Base-by-base conservation (phyloP, 495 filamentous ascomycete species). In the Diplogelasinospora grovesii region DNA sequence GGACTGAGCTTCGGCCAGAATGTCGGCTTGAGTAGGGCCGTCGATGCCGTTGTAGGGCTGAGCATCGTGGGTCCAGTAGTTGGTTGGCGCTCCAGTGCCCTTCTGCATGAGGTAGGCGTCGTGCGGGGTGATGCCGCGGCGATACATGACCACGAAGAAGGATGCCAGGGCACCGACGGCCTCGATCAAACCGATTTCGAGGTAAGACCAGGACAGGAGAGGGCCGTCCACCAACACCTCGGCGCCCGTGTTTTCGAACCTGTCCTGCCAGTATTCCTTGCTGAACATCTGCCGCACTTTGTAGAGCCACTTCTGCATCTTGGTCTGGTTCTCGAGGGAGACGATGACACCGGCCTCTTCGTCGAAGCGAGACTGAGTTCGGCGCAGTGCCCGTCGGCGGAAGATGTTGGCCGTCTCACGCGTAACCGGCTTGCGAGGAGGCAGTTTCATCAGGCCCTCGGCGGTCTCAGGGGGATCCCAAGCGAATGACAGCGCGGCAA, bases 151-250 rank as follows among this genome's bases (percentile, higher is more conserved):
- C 1, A 49, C 24, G 25, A 49, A 49, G 41, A 40, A 49, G 9
- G 46, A 44, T 11, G 30, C 30, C 35, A 49, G 24, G 23, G 40
- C 34, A 6, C 46, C 46, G 32, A 41, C 25, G n/a, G 46, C 22
- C 29, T 49, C 46, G 19, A 49, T 49, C 21, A 49, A 19, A 8
- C 46, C 46, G 14, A 49, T 45, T 21, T 49, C 46, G 3, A 49
- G 40, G 20, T 49, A 49, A 3, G 46, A 35, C 46, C 46, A 49
- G 1, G 56, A 59, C 1, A 59, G 45, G 3, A 59, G 45, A 16
- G 56, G 47, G 0, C 52, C 56, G 41, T 59, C 56, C 8, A 59
- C 56, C 33, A 59, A 32, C 6, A 59, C 56, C 36, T 59, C 56
- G 4, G 43, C 56, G 8, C 53, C 56, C 3, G 49, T 56, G 28